These are phyloP conservation scores for Talaromyces sp. DNA, from an alignment of 2,329 filamentous ascomycete genomes.

Conservation along the genomic window DNA sequence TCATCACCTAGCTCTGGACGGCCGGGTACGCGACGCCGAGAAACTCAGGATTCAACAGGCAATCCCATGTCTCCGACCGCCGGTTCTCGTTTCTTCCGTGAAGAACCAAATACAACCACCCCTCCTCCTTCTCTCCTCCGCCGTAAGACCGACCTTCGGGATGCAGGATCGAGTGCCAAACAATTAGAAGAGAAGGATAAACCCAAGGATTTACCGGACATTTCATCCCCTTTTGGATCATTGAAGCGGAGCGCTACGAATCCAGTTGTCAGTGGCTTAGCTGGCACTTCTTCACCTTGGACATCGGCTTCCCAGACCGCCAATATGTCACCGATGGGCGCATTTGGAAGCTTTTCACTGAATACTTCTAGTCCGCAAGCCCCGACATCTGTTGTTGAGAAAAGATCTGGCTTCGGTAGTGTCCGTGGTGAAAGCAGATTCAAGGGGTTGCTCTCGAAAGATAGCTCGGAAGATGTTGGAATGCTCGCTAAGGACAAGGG, in stretches of 20 bases:
- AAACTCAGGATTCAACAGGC: conserved; percentile 69
- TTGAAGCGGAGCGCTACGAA: conserved; percentile 56
- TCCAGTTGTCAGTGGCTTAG: conserved; percentile 50
- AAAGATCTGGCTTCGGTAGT: conserved; percentile 65
- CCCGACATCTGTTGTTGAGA: conserved; percentile 56
- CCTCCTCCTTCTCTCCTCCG: conserved; percentile 60
- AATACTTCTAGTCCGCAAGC: conserved; percentile 50
- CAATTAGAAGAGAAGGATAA: conserved; percentile 50
- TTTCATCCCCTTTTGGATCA: conserved; percentile 49
- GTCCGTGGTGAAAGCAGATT: conserved; percentile 75
- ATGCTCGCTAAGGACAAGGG: conserved; percentile 52
- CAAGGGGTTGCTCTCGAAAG: conserved; percentile 78
- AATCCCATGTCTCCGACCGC: conserved; percentile 49
- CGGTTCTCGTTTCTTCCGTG: conserved; percentile 45
- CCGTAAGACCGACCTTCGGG: conserved; percentile 60
- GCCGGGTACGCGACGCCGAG: conserved; percentile 74
- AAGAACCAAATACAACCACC: conserved; percentile 54
- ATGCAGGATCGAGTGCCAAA: conserved; percentile 39
- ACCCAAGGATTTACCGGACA: conserved; percentile 39
- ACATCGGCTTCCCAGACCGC: conserved; percentile 58
- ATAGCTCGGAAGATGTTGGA: conserved; percentile 63
- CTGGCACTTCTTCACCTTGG: conserved; percentile 55
- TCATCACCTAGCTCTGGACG: conserved; percentile 71
- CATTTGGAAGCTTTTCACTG: conserved; percentile 87
- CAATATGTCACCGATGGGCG: conserved; percentile 70